Conservation (phyloP, 129 eudicot species). For the Pseudognaphalium luteoalbum region DNA sequence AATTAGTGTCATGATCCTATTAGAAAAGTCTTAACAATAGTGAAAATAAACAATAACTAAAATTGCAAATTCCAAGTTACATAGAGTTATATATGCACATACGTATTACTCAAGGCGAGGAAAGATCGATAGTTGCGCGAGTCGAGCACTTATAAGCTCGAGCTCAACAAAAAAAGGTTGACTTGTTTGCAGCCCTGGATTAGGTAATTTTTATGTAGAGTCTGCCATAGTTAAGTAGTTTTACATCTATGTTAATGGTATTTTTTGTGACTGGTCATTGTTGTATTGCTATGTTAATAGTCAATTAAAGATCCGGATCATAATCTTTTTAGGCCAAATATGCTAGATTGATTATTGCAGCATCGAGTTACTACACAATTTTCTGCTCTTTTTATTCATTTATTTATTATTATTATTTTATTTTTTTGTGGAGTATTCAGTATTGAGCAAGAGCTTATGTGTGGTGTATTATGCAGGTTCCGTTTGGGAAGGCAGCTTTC, state of each 20-base stretch:
- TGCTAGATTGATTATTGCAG: neutral
- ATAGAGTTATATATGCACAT: neutral
- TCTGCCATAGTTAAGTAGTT: neutral
- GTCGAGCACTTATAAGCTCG: too few species aligned
- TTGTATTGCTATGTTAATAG: neutral
- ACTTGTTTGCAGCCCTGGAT: too few species aligned
- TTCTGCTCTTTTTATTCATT: too few species aligned
- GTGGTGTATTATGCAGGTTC: constrained; percentile 55
- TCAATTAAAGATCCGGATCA: neutral
- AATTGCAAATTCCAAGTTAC: neutral
- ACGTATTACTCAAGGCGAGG: neutral
- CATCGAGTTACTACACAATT: neutral
- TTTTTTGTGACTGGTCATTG: neutral
- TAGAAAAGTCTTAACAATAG: neutral
- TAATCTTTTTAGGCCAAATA: neutral
- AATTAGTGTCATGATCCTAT: neutral
- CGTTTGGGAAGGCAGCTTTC: constrained; percentile 89
- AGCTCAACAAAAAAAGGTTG: too few species aligned
- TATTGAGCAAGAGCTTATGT: neutral
- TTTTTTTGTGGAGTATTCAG: neutral
- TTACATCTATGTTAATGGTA: neutral
- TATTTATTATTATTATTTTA: too few species aligned
- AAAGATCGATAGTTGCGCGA: too few species aligned
- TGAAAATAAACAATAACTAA: neutral
- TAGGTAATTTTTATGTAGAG: neutral